These are phyloP conservation scores for Ceratocystis variospora DNA, from an alignment of 2,329 filamentous ascomycete species.

Conservation along the genomic window DNA sequence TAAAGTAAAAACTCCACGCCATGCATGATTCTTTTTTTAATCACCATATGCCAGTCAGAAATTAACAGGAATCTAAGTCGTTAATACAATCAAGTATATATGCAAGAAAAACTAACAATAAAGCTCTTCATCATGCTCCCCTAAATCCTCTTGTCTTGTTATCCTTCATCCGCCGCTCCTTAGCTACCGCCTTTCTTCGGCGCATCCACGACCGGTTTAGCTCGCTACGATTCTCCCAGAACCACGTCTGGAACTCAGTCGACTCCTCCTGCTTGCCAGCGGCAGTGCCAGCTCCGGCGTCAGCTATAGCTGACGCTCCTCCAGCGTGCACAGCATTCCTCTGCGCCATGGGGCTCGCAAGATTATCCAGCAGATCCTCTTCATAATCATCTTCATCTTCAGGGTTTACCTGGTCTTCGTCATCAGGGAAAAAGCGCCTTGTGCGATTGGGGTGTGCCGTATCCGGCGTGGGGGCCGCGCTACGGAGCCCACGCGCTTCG, in stretches of 20 bases:
- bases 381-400: conserved; percentile 26
- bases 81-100: conserved; percentile 2
- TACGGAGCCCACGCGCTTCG: conserved; percentile 60
- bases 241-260: conserved; percentile 51
- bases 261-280: conserved; percentile 21
- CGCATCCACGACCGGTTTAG: conserved; percentile 54
- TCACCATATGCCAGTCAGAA: not conserved
- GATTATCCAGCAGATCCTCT: conserved; percentile 22
- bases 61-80: not conserved
- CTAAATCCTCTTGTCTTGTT: conserved; percentile 40
- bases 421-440: conserved; percentile 44
- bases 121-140: not conserved
- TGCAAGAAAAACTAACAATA: not conserved
- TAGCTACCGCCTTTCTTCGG: conserved; percentile 46
- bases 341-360: conserved; percentile 10
- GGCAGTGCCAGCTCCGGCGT: not conserved
- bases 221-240: conserved; percentile 53
- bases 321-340: conserved; percentile 18
- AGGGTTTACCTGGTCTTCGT: conserved; percentile 35
- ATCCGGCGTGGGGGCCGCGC: conserved; percentile 87
- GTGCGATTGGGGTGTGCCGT: conserved; percentile 62
- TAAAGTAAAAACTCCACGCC: too few species aligned
- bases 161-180: conserved; percentile 53
- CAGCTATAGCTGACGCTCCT: conserved; percentile 17
- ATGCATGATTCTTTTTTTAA: not conserved